Base-by-base conservation (phyloP, 2,329 filamentous ascomycete genomes). In the Colletotrichum sp. region DNA sequence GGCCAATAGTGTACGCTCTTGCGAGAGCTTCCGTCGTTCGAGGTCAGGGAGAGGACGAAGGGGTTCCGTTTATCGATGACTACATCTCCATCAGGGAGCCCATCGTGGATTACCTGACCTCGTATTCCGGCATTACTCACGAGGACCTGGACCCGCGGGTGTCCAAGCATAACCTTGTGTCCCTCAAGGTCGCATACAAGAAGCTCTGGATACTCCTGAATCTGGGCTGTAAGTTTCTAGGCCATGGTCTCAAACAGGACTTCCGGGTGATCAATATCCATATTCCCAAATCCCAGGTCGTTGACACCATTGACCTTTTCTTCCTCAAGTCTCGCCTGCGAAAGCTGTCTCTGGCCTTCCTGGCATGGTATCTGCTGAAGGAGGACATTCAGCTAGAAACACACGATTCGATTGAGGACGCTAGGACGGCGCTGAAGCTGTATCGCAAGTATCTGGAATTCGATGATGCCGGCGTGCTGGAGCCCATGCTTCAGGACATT, bases 221-320 rank as follows among this genome's bases (percentile, higher is more conserved):
- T 82, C 89, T 98, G 0, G 97, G 97, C 63, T 98, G 96, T 85
- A 92, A 95, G 77, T 99, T 99, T 82, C 91, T 99, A 7, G 97
- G 97, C 4, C 97, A 99, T 81, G 96, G 96, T 5, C 89, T 99
- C 56, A 95, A 95, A 78, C 96, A 97, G 79, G 97, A 99, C 84
- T 98, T 99, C 86, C 95, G 97, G 69, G 98, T 98, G 71, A 98
- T 98, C 85, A 99, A 99, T 84, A 98, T 99, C 71, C 95, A 98
- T 83, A 94, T 99, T 0, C 97, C 97, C 2, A 95, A 94, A 82
- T 85, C 91, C 5, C 97, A 99, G 83, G 94, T 98, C 43, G 95
- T 99, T 71, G 97, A 99, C 84, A 99, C 97, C 0, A 96, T 96
- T 78, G 94, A 97, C 77, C 89, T 98, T 3, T 98, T 98, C 87